Conservation (phyloP, 441 rosid genomes). For the Rhodomyrtus psidioides region DNA sequence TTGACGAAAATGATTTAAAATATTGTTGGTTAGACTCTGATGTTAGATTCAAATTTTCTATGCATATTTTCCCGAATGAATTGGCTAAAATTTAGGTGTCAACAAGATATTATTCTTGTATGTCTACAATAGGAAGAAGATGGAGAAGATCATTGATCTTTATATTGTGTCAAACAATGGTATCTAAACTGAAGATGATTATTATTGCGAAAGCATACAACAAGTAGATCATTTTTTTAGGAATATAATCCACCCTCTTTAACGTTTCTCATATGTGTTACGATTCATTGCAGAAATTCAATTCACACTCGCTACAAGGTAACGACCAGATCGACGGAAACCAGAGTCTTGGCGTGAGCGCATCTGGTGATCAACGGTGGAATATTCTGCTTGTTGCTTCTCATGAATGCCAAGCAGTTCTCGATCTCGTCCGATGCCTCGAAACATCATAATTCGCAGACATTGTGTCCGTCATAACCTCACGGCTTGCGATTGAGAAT, state of each 20-base stretch:
- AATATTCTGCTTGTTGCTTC: neutral
- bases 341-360: neutral
- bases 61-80: no score
- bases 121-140: no score
- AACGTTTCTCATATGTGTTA: no score
- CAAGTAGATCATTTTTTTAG: neutral
- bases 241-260: neutral
- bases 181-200: no score
- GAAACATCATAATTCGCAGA: conserved; percentile 15
- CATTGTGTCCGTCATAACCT: conserved; percentile 5
- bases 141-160: no score
- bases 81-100: no score
- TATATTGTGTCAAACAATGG: no score
- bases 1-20: no score
- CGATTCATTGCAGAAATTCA: neutral
- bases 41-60: no score
- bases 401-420: neutral
- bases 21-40: no score
- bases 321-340: no score
- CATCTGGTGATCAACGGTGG: neutral
- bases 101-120: no score
- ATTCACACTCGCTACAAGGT: neutral
- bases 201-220: neutral
- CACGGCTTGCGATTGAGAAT: neutral
- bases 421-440: conserved; percentile 1